Evolutionary conservation across 768 basidiomycete genomes (phyloP).

Genomic region (Podaxis sp.): DNA sequence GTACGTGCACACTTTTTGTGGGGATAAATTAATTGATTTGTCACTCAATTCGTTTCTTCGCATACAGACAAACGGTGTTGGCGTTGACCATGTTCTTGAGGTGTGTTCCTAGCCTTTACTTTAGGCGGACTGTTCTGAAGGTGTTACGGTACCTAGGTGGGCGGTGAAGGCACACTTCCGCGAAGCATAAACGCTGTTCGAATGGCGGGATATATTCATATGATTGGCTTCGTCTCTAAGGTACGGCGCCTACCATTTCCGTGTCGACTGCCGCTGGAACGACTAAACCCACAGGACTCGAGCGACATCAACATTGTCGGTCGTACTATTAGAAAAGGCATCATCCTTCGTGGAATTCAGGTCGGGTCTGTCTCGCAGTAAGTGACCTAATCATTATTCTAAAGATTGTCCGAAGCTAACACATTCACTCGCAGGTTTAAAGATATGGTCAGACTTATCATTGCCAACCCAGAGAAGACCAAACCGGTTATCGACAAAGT

Average conservation of each 20-base stretch:
- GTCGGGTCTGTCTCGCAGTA: neutral
- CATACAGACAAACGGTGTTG: constrained; percentile 29
- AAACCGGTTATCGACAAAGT: constrained; percentile 54
- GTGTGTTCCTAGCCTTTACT: constrained; percentile 9
- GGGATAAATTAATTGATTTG: neutral
- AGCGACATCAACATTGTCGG: neutral
- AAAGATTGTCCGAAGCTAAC: neutral
- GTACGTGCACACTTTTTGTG: constrained; percentile 18
- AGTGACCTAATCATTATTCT: neutral
- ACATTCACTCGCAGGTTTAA: constrained; percentile 37
- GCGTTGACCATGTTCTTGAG: constrained; percentile 34
- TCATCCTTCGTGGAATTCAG: neutral
- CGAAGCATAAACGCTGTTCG: constrained; percentile 35
- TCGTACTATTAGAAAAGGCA: neutral
- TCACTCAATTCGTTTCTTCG: neutral
- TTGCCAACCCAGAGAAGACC: constrained; percentile 35
- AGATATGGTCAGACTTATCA: constrained; percentile 46
- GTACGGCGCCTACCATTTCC: constrained; percentile 17
- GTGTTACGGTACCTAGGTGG: constrained; percentile 14
- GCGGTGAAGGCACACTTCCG: constrained; percentile 44
- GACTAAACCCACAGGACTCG: neutral
- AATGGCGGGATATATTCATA: constrained; percentile 37
- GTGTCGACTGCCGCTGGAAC: neutral
- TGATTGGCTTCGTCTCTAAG: constrained; percentile 44
- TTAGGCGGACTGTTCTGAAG: neutral